phyloP scores from a whole-genome alignment of 129 eudicot species.

The Scalesia atractyloides region DNA sequence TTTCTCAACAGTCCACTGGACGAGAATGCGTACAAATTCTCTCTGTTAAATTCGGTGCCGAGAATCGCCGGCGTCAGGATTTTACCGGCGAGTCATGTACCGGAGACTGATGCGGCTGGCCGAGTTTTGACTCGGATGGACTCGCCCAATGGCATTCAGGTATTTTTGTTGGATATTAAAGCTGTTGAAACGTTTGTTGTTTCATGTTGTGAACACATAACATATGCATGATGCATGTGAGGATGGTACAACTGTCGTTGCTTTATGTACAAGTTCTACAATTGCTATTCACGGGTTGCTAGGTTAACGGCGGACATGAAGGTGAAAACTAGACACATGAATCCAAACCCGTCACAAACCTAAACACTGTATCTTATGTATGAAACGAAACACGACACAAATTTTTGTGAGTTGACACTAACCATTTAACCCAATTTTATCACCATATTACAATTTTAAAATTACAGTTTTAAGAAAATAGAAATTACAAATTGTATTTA shows the following conservation, averaged over 20 bases:
- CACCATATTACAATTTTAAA: no score
- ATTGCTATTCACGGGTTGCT: no score
- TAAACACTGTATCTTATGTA: no score
- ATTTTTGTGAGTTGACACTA: no score
- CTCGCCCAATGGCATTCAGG: slow-evolving; percentile 10
- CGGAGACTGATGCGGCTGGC: neutral
- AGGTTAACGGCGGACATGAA: no score
- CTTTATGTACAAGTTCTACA: neutral
- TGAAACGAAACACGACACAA: no score
- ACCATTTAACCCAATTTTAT: no score
- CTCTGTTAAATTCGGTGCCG: neutral
- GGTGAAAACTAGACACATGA: no score
- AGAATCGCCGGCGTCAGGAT: neutral
- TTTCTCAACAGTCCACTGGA: slow-evolving; percentile 11
- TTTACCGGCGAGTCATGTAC: neutral
- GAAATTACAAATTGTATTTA: no score
- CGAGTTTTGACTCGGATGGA: neutral
- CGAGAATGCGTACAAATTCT: neutral
- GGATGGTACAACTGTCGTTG: neutral
- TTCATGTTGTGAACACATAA: neutral
- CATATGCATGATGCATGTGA: neutral
- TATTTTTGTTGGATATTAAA: neutral
- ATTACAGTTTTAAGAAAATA: no score
- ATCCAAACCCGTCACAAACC: no score
- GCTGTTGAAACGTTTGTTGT: neutral